Base-by-base conservation (phyloP, 2,329 filamentous ascomycete species). In the Cladobotryum protrusum region DNA sequence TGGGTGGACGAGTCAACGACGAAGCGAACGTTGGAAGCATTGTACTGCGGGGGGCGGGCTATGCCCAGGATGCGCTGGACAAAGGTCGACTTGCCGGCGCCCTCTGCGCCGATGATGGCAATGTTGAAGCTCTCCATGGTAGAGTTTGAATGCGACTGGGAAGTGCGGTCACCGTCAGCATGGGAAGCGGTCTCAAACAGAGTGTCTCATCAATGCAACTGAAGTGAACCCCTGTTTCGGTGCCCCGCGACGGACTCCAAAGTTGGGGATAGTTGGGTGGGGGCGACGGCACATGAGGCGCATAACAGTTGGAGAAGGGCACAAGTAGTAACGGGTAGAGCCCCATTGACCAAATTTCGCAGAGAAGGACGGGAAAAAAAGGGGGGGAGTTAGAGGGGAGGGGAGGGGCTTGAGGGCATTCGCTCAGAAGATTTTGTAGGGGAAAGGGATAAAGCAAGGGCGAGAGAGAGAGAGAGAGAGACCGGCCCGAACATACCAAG, bases 21-120 rank as follows among this genome's bases (percentile, higher is more conserved):
- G 60, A 83, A 75, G 55, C 77, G 79, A 49, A 78, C 71, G 55
- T 72, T 78, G 35, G 79, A 80, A 49, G 77, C 71, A 61, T 77
- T 77, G 18, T 74, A 71, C 45, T 72, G 74, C 32, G 81, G 78
- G 9, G 75, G 71, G 17, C 75, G 68, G 36, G 75, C 65, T 18
- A 83, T 67, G 48, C 79, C 77, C 54, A 84, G 71, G 48, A 81
- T 79, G 42, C 75, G 77, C 65, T 85, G 82, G 60, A 86, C 80
- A 60, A 86, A 83, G 43, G 81, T 77, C 45, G 82, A 85, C 66
- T 87, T 87, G 56, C 83, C 83, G 43, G 83, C 83, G 53, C 81
- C 81, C 58, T 76, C 72, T 63, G 81, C 77, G 59, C 83, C 83
- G 63, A 87, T 81, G 53, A 86, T 74, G 59, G 81, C 81, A 57